phyloP scores from a whole-genome alignment of 768 basidiomycete genomes.

The Lentinula sp. region DNA sequence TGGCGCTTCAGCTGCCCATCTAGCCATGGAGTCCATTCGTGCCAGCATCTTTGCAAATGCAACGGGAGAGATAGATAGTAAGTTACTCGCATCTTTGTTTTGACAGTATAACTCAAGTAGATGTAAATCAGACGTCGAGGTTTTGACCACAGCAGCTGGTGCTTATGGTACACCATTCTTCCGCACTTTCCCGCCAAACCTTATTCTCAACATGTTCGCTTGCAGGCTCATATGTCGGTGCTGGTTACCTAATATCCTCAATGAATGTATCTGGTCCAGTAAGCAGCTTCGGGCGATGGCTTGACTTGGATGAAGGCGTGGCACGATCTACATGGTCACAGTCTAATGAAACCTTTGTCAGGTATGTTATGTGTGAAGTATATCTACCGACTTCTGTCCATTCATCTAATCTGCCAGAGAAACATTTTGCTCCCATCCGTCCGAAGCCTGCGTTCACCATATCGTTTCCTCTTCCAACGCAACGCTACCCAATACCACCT shows the following conservation, averaged over 20 bases:
- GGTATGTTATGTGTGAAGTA: constrained; percentile 28
- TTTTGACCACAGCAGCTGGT: constrained; percentile 47
- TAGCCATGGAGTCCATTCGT: constrained; percentile 47
- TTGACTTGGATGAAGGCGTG: constrained; percentile 62
- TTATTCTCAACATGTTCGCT: not conserved
- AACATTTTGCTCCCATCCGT: constrained; percentile 66
- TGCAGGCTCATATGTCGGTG: constrained; percentile 62
- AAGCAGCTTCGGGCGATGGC: constrained; percentile 54
- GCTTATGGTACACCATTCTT: constrained; percentile 43
- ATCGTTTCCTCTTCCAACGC: constrained; percentile 20
- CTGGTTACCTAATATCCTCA: constrained; percentile 53
- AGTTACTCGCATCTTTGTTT: constrained; percentile 7
- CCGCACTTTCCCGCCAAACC: constrained; percentile 2
- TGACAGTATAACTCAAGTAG: not conserved
- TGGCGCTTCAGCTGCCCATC: constrained; percentile 35
- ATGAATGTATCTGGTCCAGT: constrained; percentile 32
- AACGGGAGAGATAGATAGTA: constrained; percentile 55
- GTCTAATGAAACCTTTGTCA: constrained; percentile 33
- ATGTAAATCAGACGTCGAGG: constrained; percentile 39
- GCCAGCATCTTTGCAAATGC: constrained; percentile 51
- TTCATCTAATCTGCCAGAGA: constrained; percentile 21
- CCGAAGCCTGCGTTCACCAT: constrained; percentile 57
- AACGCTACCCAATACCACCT: constrained; percentile 18
- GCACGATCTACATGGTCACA: constrained; percentile 58
- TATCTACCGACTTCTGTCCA: not conserved